phyloP scores from a whole-genome alignment of 352 stramenopile genomes.

The Aphanomyces cochlioides region DNA sequence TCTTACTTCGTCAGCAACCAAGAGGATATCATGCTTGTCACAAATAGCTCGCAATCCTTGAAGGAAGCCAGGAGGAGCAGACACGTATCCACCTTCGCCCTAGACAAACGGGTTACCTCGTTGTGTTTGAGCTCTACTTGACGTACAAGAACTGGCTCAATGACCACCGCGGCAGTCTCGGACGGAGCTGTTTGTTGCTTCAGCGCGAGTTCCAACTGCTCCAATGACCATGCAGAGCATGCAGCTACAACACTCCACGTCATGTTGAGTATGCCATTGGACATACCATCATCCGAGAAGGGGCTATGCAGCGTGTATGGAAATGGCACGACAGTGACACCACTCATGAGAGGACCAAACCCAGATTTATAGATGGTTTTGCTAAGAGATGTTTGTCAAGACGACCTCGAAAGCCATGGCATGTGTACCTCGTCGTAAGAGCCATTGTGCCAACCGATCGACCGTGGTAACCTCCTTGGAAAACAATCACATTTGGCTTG shows the following conservation, averaged over 20 bases:
- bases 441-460: conserved; percentile 90
- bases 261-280: not conserved
- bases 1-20: conserved; percentile 86
- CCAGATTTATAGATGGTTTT: conserved; percentile 87
- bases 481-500: conserved; percentile 89
- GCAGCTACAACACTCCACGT: conserved; percentile 35
- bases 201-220: conserved; percentile 80
- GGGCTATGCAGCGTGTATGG: conserved; percentile 83
- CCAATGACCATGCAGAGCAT: conserved; percentile 67
- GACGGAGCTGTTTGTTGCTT: conserved; percentile 87
- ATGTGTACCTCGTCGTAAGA: conserved; percentile 57
- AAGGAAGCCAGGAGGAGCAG: conserved; percentile 89
- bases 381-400: conserved; percentile 34
- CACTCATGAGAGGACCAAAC: conserved; percentile 81
- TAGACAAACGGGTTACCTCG: conserved; percentile 30
- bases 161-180: conserved; percentile 87
- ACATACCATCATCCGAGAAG: conserved; percentile 62
- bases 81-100: conserved; percentile 91
- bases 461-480: conserved; percentile 91
- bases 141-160: conserved; percentile 82
- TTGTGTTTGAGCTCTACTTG: not conserved
- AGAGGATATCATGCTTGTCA: conserved; percentile 88
- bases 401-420: too few species aligned
- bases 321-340: conserved; percentile 82
- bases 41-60: conserved; percentile 88